Evolutionary conservation across 257 asterid species (phyloP).

Genomic region (Orobanche coerulescens): DNA sequence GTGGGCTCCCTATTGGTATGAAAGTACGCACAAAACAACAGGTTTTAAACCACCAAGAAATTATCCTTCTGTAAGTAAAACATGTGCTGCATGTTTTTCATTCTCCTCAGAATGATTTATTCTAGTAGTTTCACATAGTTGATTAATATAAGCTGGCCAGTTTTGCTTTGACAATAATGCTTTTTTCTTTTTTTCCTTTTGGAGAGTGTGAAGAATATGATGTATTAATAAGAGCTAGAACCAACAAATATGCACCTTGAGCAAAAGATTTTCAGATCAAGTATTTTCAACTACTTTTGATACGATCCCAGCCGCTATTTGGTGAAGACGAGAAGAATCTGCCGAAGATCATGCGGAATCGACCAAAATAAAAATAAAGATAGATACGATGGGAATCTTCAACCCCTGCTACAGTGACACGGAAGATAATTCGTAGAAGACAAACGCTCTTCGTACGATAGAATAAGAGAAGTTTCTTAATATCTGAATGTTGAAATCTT

Average conservation of each 20-base stretch:
- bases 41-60: slow-evolving; percentile 43
- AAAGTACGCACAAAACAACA: slow-evolving; percentile 43
- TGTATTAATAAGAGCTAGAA: not conserved
- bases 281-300: too few species aligned
- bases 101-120: not conserved
- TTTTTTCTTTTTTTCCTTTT: not conserved
- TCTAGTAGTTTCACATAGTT: not conserved
- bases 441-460: too few species aligned
- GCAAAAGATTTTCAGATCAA: not conserved
- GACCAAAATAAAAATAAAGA: too few species aligned
- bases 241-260: not conserved
- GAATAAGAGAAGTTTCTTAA: too few species aligned
- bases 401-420: too few species aligned
- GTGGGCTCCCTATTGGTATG: slow-evolving; percentile 73
- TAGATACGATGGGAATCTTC: too few species aligned
- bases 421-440: too few species aligned
- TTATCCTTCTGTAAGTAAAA: slow-evolving; percentile 50
- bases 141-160: not conserved
- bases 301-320: too few species aligned
- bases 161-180: not conserved
- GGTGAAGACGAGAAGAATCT: too few species aligned
- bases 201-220: not conserved
- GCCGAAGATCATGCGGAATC: too few species aligned
- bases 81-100: not conserved
- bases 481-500: too few species aligned